phyloP scores from a whole-genome alignment of 208 protist species.

The Trypanosoma lewisi region DNA sequence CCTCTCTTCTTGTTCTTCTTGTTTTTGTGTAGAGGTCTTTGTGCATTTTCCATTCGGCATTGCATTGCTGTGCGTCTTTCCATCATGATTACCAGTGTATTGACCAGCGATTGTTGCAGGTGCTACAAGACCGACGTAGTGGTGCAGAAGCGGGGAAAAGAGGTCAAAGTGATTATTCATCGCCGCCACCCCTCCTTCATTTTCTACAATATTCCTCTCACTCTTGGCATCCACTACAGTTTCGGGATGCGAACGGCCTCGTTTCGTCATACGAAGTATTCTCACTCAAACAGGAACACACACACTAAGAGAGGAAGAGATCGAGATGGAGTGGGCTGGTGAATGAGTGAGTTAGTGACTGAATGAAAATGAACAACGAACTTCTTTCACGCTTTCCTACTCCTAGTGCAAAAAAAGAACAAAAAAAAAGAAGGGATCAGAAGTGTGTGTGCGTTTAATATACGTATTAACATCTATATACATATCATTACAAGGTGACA shows the following conservation, averaged over 20 bases:
- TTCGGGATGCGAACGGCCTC: not conserved
- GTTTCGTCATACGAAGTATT: constrained; percentile 2
- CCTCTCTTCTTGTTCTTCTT: not conserved
- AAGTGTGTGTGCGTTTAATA: too few relatives aligned
- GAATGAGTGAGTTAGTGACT: too few relatives aligned
- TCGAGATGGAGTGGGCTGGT: too few relatives aligned
- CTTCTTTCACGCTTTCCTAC: too few relatives aligned
- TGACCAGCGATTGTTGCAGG: not conserved
- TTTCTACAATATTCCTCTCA: not conserved
- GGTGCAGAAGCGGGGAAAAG: constrained; percentile 40
- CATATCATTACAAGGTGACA: too few relatives aligned
- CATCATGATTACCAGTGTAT: not conserved
- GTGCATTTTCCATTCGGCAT: not conserved
- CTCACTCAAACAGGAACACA: not conserved
- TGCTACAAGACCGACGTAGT: constrained; percentile 27
- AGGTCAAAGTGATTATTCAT: constrained; percentile 38
- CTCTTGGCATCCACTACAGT: not conserved
- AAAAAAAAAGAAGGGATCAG: too few relatives aligned
- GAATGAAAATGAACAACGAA: too few relatives aligned
- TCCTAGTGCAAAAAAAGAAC: not conserved
- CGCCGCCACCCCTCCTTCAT: not conserved
- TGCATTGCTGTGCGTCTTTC: not conserved
- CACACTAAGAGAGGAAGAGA: not conserved
- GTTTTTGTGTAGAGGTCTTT: not conserved
- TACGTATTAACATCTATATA: too few relatives aligned